Base-by-base conservation (phyloP, 805 yeast species). In the Diddensiella santjacobensis region DNA sequence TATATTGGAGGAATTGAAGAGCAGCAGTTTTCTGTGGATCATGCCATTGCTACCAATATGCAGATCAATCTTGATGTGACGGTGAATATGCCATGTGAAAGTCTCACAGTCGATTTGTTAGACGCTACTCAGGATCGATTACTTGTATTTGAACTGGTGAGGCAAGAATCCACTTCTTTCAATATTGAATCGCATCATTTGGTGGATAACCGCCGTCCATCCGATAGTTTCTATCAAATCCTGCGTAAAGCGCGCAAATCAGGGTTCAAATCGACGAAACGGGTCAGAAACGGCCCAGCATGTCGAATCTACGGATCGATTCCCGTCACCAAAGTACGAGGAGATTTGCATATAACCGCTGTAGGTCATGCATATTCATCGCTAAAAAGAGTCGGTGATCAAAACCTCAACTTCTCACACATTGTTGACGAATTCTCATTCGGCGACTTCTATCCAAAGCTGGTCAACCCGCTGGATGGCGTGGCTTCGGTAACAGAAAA, bases 401-500 rank as follows among this genome's bases (percentile, higher is more conserved):
- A 44, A 6, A 67, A 74, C 19, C 67, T 87, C 50, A 86, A 91
- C 61, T 84, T 91, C 62, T 77, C 96, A 0, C 99, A 93, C 66
- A 79, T 80, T 3, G 83, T 93, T 51, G 78, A 79, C 51, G 98
- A 91, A 65, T 79, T 89, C 53, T 88, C 97, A 8, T 91, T 83
- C 67, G 99, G 99, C 11, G 87, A 80, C 31, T 89, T 84, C 65
- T 89, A 80, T 61, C 97, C 99, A 2, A 84, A 78, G 57, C 73
- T 90, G 53, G 75, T 83, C 57, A 91, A 91, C 61, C 95, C 96
- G n/a, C 73, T 93, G 54, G 98, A 93, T 64, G 73, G 73, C 41
- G 83, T 91, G 0, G 84, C 80, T 0, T 78, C 82, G 55, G 48
- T 66, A 18, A 74, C 88, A 1, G 69, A 71, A 0, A 71, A 75